Evolutionary conservation across 192 early-diverging fungal species (phyloP), one percentile per base, ranked within the genome.

Genomic region (Backusella sp.): DNA sequence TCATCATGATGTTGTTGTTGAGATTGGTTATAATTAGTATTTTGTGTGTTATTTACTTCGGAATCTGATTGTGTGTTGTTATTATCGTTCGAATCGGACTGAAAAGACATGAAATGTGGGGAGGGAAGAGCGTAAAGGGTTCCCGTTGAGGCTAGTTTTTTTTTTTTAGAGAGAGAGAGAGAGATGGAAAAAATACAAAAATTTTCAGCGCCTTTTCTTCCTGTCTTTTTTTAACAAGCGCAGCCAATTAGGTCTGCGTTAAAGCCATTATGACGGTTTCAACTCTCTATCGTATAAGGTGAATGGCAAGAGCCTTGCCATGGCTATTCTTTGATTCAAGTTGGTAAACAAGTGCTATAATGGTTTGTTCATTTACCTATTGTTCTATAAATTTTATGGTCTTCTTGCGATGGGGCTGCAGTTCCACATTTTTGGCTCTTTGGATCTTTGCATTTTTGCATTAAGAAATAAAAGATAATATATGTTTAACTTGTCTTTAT

Each of bases 91-190:
- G 69, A 39, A 70, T 46, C 35, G 23, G 69, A 46, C 34, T 70
- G 35, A 44, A 70, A 26, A 70, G 69, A 70, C 69, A 70, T 70
- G 69, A 70, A 70, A 37, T 39, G 41, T 21, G 23, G 69, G 41
- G 37, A 41, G 69, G 37, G 42, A 39, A 44, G 42, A 17, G 46
- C 6, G 15, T n/a, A 14, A 62, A 62, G 56, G 7, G 12, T 62
- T 62, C 56, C 56, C 56, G 56, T 62, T 26, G 23, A 26, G 3
- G 56, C 11, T 49, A n/a, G 0, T 12, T 23, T 59, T 26, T 59
- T 59, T 26, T 26, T 14, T 14, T 30, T 41, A 70, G n/a, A 68
- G n/a, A 68, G 32, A 37, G 32, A 68, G 34, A 34, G 32, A 36
- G 14, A 19, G 11, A 59, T 12, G 26, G 8, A 56, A 23, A 56